Evolutionary conservation across 768 basidiomycete genomes (phyloP).

Genomic region (Lactarius evosmus): DNA sequence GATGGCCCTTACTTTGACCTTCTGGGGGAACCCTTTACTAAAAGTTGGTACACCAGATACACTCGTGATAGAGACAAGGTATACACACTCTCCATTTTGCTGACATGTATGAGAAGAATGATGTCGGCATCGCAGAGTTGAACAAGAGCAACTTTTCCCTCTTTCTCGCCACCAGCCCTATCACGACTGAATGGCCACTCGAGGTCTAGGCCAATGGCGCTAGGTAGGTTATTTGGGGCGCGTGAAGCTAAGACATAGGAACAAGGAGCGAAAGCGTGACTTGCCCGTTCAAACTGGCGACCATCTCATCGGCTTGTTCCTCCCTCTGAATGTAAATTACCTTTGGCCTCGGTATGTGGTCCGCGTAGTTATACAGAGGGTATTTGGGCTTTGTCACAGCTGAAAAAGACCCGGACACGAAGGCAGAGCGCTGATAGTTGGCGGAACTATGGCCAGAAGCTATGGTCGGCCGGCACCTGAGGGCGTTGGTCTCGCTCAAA

Average conservation of each 20-base stretch:
- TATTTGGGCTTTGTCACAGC: constrained; percentile 8
- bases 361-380: constrained; percentile 41
- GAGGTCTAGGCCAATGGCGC: constrained; percentile 50
- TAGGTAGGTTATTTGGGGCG: constrained; percentile 24
- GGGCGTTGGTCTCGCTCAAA: constrained; percentile 5
- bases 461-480: neutral
- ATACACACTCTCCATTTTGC: constrained; percentile 44
- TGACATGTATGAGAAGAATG: constrained; percentile 49
- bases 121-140: constrained; percentile 44
- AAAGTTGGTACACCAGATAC: constrained; percentile 5
- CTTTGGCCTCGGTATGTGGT: constrained; percentile 35
- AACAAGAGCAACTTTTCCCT: constrained; percentile 43
- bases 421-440: neutral
- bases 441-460: neutral
- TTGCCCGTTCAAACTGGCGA: constrained; percentile 39
- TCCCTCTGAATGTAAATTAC: constrained; percentile 43
- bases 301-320: constrained; percentile 42
- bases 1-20: constrained; percentile 37
- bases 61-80: neutral
- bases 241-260: neutral
- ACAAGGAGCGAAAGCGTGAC: constrained; percentile 15
- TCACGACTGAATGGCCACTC: constrained; percentile 45
- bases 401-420: neutral
- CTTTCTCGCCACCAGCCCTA: constrained; percentile 29
- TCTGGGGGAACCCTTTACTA: constrained; percentile 42